These are phyloP conservation scores for Vaccinium myrtillus DNA, from an alignment of 148 eudicot species.

Conservation along the genomic window DNA sequence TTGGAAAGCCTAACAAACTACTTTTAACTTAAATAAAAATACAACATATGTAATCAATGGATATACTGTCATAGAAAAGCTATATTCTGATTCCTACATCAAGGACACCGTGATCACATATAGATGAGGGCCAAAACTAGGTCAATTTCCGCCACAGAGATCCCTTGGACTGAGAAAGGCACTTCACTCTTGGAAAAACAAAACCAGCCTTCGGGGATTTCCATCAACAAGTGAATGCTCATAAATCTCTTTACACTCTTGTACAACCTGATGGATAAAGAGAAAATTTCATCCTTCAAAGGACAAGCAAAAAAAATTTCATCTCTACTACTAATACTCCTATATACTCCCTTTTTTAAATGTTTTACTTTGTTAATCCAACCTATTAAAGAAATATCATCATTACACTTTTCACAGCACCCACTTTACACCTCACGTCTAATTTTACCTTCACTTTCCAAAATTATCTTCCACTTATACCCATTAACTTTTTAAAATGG, in stretches of 20 bases:
- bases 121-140: neutral
- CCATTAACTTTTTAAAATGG: too few relatives aligned
- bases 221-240: slow-evolving; percentile 83
- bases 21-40: too few relatives aligned
- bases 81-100: neutral
- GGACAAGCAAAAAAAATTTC: neutral
- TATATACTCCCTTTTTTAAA: neutral
- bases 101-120: neutral
- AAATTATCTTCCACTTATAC: too few relatives aligned
- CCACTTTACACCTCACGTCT: too few relatives aligned
- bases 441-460: too few relatives aligned
- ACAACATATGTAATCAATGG: too few relatives aligned
- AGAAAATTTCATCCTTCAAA: neutral
- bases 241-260: slow-evolving; percentile 88
- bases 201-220: slow-evolving; percentile 80
- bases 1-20: too few relatives aligned
- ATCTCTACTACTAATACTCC: neutral
- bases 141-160: slow-evolving; percentile 22
- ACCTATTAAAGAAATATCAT: too few relatives aligned
- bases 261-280: slow-evolving; percentile 66
- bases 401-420: too few relatives aligned
- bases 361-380: too few relatives aligned
- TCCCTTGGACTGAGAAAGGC: slow-evolving; percentile 36
- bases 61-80: too few relatives aligned
- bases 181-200: slow-evolving; percentile 84